Percentiles rank a stretch among this genome's conserved stretches.
Conservation (phyloP, 169 alveolate genomes). For the Eimeria necatrix region DNA sequence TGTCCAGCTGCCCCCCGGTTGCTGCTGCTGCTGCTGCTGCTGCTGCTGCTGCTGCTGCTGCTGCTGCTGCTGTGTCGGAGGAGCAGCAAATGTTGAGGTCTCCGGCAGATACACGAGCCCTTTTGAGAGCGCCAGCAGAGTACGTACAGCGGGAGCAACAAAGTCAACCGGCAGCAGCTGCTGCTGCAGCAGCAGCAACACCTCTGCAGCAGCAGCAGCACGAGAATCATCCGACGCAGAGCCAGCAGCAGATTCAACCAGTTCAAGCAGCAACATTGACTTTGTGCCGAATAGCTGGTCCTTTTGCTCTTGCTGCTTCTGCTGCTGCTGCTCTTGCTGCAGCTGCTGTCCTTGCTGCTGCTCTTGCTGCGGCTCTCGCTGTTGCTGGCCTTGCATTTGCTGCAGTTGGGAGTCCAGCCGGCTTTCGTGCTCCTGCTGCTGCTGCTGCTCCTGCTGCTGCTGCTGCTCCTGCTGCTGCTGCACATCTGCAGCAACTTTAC, state of each 20-base stretch:
- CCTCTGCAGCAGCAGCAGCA: slow-evolving; percentile 43
- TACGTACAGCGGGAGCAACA: slow-evolving; percentile 2
- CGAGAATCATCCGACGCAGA: not conserved
- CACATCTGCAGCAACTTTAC: not conserved
- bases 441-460: too few species aligned
- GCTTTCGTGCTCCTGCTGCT: too few species aligned
- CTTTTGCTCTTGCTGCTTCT: not conserved
- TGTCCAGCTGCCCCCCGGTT: slow-evolving; percentile 17
- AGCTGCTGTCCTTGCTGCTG: not conserved
- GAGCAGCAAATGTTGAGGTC: not conserved
- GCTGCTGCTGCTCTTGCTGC: not conserved
- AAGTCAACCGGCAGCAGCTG: slow-evolving; percentile 23
- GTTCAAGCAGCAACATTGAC: not conserved
- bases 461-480: not conserved
- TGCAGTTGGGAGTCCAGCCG: too few species aligned
- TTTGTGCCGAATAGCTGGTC: not conserved
- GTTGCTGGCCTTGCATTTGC: too few species aligned
- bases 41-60: not conserved
- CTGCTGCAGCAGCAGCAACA: slow-evolving; percentile 15
- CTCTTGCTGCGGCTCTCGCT: too few species aligned
- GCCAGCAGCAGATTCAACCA: slow-evolving; percentile 5
- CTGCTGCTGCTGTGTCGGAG: slow-evolving; percentile 19
- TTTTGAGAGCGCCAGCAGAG: slow-evolving; percentile 7
- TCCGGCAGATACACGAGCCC: not conserved
- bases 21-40: not conserved